A percentile compares a stretch with the other conserved stretches of the same genome.
Evolutionary conservation across 306 rosid species (phyloP).

Genomic region (Corylus americana): DNA sequence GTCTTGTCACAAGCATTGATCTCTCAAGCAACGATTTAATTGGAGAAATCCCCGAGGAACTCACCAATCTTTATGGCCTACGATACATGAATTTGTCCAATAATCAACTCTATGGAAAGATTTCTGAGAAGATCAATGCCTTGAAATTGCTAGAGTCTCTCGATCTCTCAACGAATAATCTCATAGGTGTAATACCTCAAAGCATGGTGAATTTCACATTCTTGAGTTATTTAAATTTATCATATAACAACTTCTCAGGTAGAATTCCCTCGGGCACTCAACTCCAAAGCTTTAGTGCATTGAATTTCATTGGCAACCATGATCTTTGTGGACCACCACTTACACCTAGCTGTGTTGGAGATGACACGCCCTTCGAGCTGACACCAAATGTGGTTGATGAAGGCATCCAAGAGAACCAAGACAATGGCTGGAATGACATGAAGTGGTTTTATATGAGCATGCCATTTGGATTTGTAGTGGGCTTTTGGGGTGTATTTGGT

Average conservation of each 20-base stretch:
- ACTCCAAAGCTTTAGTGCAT: conserved; percentile 37
- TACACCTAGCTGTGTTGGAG: conserved; percentile 11
- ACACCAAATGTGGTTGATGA: too few relatives aligned
- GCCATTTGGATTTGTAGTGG: too few relatives aligned
- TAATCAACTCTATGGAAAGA: conserved; percentile 26
- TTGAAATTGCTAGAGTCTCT: conserved; percentile 33
- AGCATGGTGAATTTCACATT: conserved; percentile 13
- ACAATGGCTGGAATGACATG: too few relatives aligned
- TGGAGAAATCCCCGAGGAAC: too few relatives aligned
- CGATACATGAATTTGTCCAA: too few relatives aligned
- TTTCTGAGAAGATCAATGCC: too few relatives aligned
- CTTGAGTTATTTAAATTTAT: conserved; percentile 23
- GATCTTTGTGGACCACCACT: conserved; percentile 36
- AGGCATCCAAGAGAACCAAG: too few relatives aligned
- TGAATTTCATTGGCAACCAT: conserved; percentile 26
- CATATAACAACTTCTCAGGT: conserved; percentile 33
- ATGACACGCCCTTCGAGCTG: not conserved
- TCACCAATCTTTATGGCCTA: not conserved
- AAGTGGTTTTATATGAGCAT: too few relatives aligned
- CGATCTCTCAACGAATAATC: conserved; percentile 29
- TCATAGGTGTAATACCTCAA: not conserved
- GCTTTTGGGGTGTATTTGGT: too few relatives aligned
- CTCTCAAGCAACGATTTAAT: conserved; percentile 16
- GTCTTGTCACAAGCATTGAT: conserved; percentile 32
- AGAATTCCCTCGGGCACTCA: conserved; percentile 38